Evolutionary conservation across 2,329 filamentous ascomycete species (phyloP).

Genomic region (Hypoxylon sp.): DNA sequence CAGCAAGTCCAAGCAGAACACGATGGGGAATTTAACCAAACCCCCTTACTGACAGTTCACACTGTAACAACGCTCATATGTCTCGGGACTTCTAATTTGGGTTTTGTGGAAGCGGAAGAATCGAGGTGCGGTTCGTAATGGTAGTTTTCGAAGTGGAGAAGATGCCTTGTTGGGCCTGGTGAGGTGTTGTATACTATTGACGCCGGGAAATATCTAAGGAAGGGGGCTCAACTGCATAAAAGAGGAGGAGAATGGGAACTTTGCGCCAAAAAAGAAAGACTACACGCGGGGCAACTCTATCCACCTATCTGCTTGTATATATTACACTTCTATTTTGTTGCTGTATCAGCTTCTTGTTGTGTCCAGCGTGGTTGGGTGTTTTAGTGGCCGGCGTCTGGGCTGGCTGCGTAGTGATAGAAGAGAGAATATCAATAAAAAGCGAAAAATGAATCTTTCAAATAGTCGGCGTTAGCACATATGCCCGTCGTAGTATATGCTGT

Average conservation of each 20-base stretch:
- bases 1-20: slow-evolving; percentile 51
- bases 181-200: slow-evolving; percentile 31
- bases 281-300: slow-evolving; percentile 38
- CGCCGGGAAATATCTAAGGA: slow-evolving; percentile 21
- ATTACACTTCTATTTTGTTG: slow-evolving; percentile 33
- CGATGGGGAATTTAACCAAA: slow-evolving; percentile 51
- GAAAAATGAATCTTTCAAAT: slow-evolving; percentile 8
- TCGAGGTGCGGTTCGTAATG: slow-evolving; percentile 15
- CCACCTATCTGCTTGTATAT: slow-evolving; percentile 40
- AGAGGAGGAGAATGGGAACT: slow-evolving; percentile 30
- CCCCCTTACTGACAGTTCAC: slow-evolving; percentile 49
- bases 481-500: neutral
- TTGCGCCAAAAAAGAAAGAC: slow-evolving; percentile 24
- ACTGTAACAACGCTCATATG: slow-evolving; percentile 36
- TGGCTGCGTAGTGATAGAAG: slow-evolving; percentile 31
- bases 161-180: slow-evolving; percentile 2
- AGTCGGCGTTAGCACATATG: no score
- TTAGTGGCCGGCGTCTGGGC: slow-evolving; percentile 17
- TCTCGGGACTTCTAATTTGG: slow-evolving; percentile 19
- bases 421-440: slow-evolving; percentile 33
- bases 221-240: slow-evolving; percentile 12
- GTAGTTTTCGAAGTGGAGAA: slow-evolving; percentile 1
- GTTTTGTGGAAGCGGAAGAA: slow-evolving; percentile 2
- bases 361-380: slow-evolving; percentile 14
- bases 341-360: slow-evolving; percentile 23